Base-by-base conservation (phyloP, 495 filamentous ascomycete genomes). In the Cryomyces antarcticus region DNA sequence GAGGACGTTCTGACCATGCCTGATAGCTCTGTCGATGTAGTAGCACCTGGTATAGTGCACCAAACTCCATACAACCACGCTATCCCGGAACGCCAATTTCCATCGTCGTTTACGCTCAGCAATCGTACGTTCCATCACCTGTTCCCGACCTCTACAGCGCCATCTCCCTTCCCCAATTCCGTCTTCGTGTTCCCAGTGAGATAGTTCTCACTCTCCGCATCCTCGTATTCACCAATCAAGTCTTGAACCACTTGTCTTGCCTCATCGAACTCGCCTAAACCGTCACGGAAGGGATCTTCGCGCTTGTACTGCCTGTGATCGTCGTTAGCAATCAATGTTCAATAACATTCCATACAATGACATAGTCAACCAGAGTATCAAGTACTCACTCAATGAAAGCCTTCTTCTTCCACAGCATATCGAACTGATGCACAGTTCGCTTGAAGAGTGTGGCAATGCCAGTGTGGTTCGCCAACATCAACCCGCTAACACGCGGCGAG, bases 391-490 rank as follows among this genome's bases (percentile, higher is more conserved):
- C 92, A 41, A 97, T 62, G 64, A 94, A 97, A 29, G 92, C 89
- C 59, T 95, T 95, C 38, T 89, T 83, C 62, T 93, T 95, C 52
- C 86, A 72, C 62, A 97, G 77, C 13, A 77, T 76, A 51, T 93
- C 83, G 57, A 96, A 96, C 56, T 89, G 87, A 28, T 71, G 63
- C 7, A 93, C 71, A 39, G 94, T 92, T 28, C 89, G 75, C 58
- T 89, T 93, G 68, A 97, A 97, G 7, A 97, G 69, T 58, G 89
- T 94, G 35, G 89, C 85, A 42, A 97, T 92, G 39, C 86, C 93
- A 4, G 89, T 97, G 57, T 97, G 92, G 60, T 97, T 97, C 4
- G 89, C 92, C 38, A 97, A 60, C 89, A 97, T 97, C 43, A 97
- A 70, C 29, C 89, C 89, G 51, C 83, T 93, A 42, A 97, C 89